Conservation (phyloP, 2,329 filamentous ascomycete genomes). For the Endoconidiophora laricicola region DNA sequence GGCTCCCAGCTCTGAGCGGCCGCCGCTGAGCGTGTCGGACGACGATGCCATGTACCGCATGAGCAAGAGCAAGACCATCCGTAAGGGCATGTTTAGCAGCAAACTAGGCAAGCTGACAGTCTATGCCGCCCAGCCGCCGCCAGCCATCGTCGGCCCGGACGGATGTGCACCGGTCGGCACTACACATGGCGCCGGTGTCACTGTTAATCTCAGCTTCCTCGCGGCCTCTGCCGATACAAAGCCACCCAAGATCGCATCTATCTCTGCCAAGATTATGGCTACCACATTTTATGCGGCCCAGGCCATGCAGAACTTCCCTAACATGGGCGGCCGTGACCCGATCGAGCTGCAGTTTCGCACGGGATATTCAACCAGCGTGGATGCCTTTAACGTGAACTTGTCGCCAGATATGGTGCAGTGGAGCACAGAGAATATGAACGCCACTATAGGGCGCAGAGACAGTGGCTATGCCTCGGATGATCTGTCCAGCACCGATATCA, state of each 20-base stretch:
- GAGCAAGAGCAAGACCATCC: conserved; percentile 33
- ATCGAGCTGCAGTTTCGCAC: conserved; percentile 26
- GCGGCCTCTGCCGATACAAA: conserved; percentile 20
- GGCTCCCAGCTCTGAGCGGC: conserved; percentile 31
- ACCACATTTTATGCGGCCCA: conserved; percentile 35
- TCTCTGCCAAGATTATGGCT: conserved; percentile 34
- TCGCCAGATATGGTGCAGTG: conserved; percentile 24
- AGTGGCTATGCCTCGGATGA: conserved; percentile 30
- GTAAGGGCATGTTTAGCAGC: conserved; percentile 34
- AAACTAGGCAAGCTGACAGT: conserved; percentile 34
- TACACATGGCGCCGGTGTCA: conserved; percentile 24
- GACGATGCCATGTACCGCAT: conserved; percentile 33
- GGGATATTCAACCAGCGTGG: conserved; percentile 29
- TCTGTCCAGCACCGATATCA: neutral
- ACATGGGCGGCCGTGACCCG: conserved; percentile 30
- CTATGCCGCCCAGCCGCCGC: conserved; percentile 28
- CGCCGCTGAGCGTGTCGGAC: conserved; percentile 32
- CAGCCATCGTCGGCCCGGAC: conserved; percentile 34
- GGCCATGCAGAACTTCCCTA: conserved; percentile 31
- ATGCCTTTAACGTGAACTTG: conserved; percentile 21
- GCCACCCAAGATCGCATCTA: conserved; percentile 29
- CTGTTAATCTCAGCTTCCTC: conserved; percentile 31
- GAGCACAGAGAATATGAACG: conserved; percentile 18
- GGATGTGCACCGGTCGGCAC: conserved; percentile 22
- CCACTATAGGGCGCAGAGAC: conserved; percentile 25